phyloP scores from a whole-genome alignment of 495 filamentous ascomycete genomes.

The Neurospora sp. region DNA sequence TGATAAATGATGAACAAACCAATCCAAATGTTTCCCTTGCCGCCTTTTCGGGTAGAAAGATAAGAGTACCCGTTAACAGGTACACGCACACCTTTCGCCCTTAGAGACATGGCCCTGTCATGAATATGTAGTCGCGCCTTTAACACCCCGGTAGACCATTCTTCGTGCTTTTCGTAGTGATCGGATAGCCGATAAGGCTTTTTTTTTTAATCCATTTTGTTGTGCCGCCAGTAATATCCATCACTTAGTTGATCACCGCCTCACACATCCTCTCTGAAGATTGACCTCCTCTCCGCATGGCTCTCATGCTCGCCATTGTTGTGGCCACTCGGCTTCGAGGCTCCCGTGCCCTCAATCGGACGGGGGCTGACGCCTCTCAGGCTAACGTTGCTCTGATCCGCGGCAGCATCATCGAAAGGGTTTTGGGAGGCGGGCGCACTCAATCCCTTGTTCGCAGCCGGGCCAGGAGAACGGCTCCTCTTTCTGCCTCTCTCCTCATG shows the following conservation, averaged over 20 bases:
- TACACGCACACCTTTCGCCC: background rate
- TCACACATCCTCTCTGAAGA: conserved; percentile 44
- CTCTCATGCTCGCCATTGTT: conserved; percentile 15
- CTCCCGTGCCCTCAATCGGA: conserved; percentile 28
- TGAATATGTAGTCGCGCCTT: background rate
- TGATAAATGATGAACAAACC: background rate
- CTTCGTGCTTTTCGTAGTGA: background rate
- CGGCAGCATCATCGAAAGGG: conserved; percentile 45
- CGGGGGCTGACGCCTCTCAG: conserved; percentile 47
- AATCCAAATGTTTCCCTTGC: background rate
- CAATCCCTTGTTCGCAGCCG: background rate
- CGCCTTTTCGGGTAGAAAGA: background rate
- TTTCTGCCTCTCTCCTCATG: conserved; percentile 25
- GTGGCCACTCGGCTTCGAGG: background rate
- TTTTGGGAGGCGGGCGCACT: conserved; percentile 20
- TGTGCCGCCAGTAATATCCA: background rate
- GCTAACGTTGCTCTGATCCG: conserved; percentile 43
- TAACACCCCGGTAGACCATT: background rate
- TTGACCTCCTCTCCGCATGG: conserved; percentile 35
- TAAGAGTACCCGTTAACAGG: background rate
- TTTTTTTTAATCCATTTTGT: background rate
- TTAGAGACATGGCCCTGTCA: background rate
- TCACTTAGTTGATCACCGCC: background rate
- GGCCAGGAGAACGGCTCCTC: conserved; percentile 21
- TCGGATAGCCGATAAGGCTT: background rate